Percentiles rank a stretch among this genome's conserved stretches.
phyloP scores from a whole-genome alignment of 352 stramenopile genomes.

The Phytopythium boreale region DNA sequence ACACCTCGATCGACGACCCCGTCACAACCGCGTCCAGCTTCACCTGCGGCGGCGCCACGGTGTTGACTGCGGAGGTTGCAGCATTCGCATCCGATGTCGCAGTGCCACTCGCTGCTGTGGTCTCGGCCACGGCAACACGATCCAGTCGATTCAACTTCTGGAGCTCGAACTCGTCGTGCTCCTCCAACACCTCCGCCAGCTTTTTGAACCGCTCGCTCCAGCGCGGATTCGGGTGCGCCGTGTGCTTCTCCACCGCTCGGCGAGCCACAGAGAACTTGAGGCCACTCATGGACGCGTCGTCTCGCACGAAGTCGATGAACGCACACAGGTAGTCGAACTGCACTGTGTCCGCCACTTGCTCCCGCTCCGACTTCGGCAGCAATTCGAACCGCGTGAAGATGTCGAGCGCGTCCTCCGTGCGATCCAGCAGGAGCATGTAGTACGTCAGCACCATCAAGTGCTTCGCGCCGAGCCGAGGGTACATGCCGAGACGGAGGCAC shows the following conservation, averaged over 20 bases:
- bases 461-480: conserved; percentile 16
- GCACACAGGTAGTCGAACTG: conserved; percentile 57
- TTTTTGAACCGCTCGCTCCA: conserved; percentile 47
- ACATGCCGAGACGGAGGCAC: conserved; percentile 35
- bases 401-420: conserved; percentile 13
- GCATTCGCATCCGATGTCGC: not conserved
- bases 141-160: conserved; percentile 16
- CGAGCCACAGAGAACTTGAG: conserved; percentile 32
- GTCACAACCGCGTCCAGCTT: conserved; percentile 30
- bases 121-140: conserved; percentile 15
- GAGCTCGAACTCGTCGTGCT: conserved; percentile 33
- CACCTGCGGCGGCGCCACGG: not conserved
- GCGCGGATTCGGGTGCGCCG: conserved; percentile 30
- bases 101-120: not conserved
- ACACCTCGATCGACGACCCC: conserved; percentile 21
- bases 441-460: conserved; percentile 45
- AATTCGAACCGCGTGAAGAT: conserved; percentile 28
- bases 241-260: conserved; percentile 31
- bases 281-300: conserved; percentile 2
- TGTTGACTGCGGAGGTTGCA: not conserved
- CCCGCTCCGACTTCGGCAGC: not conserved
- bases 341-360: conserved; percentile 23
- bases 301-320: conserved; percentile 59
- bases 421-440: conserved; percentile 48
- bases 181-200: conserved; percentile 36